These are phyloP conservation scores for Cornus controversa DNA, from an alignment of 148 eudicot genomes.

Conservation along the genomic window DNA sequence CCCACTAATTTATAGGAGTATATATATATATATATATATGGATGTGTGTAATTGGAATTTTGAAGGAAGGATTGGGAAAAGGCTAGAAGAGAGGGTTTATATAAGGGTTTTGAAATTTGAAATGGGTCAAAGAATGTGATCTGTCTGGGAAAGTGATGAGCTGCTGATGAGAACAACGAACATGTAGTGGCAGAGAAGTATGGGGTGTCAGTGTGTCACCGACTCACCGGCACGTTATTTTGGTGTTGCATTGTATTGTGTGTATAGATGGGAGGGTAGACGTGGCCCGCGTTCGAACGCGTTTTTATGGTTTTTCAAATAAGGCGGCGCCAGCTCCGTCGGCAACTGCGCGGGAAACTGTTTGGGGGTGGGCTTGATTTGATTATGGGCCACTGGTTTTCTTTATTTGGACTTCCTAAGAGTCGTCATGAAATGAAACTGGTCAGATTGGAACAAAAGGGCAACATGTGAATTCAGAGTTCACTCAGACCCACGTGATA, in stretches of 20 bases:
- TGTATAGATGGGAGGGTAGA: neutral
- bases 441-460: too few species aligned
- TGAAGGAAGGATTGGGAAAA: too few species aligned
- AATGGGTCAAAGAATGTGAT: neutral
- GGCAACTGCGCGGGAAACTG: conserved; percentile 14
- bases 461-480: too few species aligned
- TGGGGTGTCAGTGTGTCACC: too few species aligned
- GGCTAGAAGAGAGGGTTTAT: neutral
- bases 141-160: neutral
- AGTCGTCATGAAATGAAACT: too few species aligned
- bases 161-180: neutral
- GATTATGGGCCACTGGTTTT: neutral
- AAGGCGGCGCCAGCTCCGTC: conserved; percentile 21
- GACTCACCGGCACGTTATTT: too few species aligned
- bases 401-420: neutral
- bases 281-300: conserved; percentile 16
- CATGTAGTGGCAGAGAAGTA: neutral
- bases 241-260: neutral
- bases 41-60: neutral
- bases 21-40: neutral
- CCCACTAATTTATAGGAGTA: neutral
- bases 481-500: too few species aligned
- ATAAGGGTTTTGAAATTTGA: neutral
- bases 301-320: conserved; percentile 11
- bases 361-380: conserved; percentile 1